phyloP scores from a whole-genome alignment of 2,329 filamentous ascomycete genomes.

The Fusarium torreyae region DNA sequence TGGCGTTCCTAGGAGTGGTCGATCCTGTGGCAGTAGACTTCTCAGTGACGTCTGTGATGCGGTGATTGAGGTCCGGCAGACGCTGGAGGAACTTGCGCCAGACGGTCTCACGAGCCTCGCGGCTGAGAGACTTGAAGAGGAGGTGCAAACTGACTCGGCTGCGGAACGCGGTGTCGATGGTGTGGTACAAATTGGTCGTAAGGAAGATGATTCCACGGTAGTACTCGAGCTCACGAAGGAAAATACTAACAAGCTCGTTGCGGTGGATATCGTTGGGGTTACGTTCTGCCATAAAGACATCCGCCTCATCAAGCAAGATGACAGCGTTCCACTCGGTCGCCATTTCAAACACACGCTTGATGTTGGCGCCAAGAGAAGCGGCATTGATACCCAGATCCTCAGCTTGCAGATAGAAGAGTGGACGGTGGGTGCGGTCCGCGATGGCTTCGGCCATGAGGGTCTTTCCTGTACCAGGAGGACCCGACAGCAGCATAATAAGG shows the following conservation, averaged over 20 bases:
- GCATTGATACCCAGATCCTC: slow-evolving; percentile 65
- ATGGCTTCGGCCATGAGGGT: slow-evolving; percentile 62
- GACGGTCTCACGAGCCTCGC: slow-evolving; percentile 57
- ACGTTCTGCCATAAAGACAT: slow-evolving; percentile 67
- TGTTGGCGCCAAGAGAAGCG: slow-evolving; percentile 61
- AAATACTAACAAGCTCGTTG: slow-evolving; percentile 66
- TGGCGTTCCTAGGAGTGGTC: slow-evolving; percentile 14
- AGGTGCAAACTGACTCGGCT: slow-evolving; percentile 65
- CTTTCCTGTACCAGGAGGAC: slow-evolving; percentile 64
- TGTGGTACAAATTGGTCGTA: slow-evolving; percentile 61
- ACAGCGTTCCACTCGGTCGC: slow-evolving; percentile 67
- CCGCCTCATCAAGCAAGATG: slow-evolving; percentile 67
- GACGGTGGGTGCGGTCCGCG: slow-evolving; percentile 60
- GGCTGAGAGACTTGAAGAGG: slow-evolving; percentile 59
- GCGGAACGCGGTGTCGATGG: slow-evolving; percentile 62
- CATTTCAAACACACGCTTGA: slow-evolving; percentile 64
- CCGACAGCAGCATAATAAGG: slow-evolving; percentile 62
- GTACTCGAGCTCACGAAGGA: slow-evolving; percentile 63
- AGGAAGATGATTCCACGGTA: slow-evolving; percentile 63
- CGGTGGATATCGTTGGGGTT: slow-evolving; percentile 62
- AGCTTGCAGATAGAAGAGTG: slow-evolving; percentile 63
- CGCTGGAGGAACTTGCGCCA: slow-evolving; percentile 64
- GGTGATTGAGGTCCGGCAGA: slow-evolving; percentile 43
- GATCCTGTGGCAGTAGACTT: slow-evolving; percentile 16
- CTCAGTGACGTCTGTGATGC: slow-evolving; percentile 9